Evolutionary conservation across 1,139 yeast genomes (phyloP).

Genomic region (Taphrina sp.): DNA sequence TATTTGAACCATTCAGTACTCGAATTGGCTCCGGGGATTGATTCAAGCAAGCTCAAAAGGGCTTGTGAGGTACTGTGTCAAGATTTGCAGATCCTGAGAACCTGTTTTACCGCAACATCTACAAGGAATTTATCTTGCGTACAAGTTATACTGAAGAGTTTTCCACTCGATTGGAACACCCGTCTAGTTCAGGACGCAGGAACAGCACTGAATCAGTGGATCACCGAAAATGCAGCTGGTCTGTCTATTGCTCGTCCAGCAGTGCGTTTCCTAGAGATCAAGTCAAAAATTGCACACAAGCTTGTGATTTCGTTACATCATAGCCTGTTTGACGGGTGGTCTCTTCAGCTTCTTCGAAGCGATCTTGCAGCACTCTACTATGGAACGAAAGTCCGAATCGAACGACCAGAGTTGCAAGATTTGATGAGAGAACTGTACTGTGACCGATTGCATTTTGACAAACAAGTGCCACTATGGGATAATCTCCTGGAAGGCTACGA

Average conservation of each 20-base stretch:
- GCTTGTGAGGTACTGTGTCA: conserved; percentile 34
- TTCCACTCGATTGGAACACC: conserved; percentile 4
- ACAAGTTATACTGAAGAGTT: conserved; percentile 33
- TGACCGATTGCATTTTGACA: not conserved
- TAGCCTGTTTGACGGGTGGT: conserved; percentile 38
- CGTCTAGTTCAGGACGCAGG: not conserved
- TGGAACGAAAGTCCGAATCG: not conserved
- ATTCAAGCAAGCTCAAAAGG: conserved; percentile 12
- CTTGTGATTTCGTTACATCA: conserved; percentile 37
- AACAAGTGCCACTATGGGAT: not conserved
- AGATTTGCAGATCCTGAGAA: conserved; percentile 37
- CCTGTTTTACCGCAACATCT: conserved; percentile 36
- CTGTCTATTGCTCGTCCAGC: not conserved
- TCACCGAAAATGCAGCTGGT: not conserved
- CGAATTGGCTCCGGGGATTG: conserved; percentile 28
- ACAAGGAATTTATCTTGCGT: conserved; percentile 33
- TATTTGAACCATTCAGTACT: conserved; percentile 37
- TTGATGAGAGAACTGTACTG: conserved; percentile 3
- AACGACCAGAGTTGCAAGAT: conserved; percentile 22
- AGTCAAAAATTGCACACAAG: not conserved
- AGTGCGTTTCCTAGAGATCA: conserved; percentile 9
- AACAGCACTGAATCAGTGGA: not conserved
- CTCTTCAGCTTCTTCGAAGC: conserved; percentile 32
- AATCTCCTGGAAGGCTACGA: not conserved
- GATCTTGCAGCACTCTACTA: conserved; percentile 31